phyloP scores from a whole-genome alignment of 108 stramenopile genomes.

The Cyclotella baltica region DNA sequence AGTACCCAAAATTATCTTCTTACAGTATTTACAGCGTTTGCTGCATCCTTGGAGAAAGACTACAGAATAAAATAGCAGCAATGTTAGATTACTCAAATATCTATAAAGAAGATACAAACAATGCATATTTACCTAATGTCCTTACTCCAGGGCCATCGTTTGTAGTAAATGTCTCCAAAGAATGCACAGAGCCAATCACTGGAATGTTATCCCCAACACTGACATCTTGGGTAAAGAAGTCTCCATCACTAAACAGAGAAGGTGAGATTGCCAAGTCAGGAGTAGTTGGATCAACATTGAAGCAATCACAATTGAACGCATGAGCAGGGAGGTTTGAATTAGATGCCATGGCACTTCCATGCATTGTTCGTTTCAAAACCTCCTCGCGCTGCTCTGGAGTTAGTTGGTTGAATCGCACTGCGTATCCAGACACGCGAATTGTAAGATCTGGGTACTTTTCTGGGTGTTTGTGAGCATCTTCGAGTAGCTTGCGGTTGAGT shows the following conservation, averaged over 20 bases:
- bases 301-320: constrained; percentile 39
- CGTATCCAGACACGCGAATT: constrained; percentile 71
- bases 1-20: background rate
- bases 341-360: constrained; percentile 5
- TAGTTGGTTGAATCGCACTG: constrained; percentile 70
- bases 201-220: constrained; percentile 2
- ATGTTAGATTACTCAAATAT: background rate
- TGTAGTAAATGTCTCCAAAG: constrained; percentile 57
- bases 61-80: background rate
- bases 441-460: constrained; percentile 76
- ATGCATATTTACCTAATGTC: constrained; percentile 10
- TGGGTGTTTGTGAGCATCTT: constrained; percentile 71
- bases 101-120: background rate
- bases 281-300: background rate
- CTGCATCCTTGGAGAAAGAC: constrained; percentile 75
- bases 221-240: background rate
- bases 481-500: constrained; percentile 52
- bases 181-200: constrained; percentile 45
- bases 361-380: constrained; percentile 59
- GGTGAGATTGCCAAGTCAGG: background rate
- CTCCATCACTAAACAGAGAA: background rate
- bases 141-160: constrained; percentile 52
- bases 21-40: constrained; percentile 55
- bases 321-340: constrained; percentile 3
- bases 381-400: constrained; percentile 73